Evolutionary conservation across 139 green algal genomes (phyloP), one percentile per base, ranked within the genome.

Genomic region (Micromonas pusilla): DNA sequence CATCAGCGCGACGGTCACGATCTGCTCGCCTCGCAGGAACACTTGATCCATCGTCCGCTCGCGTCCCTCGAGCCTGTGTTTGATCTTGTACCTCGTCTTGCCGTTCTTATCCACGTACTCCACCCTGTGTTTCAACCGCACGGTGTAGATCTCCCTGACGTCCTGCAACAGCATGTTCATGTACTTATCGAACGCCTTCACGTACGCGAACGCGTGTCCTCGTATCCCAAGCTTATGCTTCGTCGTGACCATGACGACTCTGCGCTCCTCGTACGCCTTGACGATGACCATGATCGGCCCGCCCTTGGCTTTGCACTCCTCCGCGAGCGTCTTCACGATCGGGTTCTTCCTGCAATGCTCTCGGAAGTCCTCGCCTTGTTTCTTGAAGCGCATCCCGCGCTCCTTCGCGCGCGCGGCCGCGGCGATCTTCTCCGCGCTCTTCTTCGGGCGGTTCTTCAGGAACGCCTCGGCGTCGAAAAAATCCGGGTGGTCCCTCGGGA

Each of bases 161-260:
- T 99, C 91, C 76, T 98, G 92, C 39, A 99, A 86, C 54, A 98
- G 95, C 94, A 99, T 99, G 86, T 99, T 99, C 0, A 99, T 95
- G 79, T 97, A 99, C 2, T 96, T 89, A 65, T 99, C 95, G 79
- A 99, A 98, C 45, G 45, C 45, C 45, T 57, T 57, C 45, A 57
- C 9, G 45, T 57, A 57, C 45, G 45, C 45, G 45, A 57, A 9
- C 9, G 45, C 45, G 45, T 23, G 9, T 9, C 45, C 45, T 9
- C 45, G 45, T 23, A 57, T 57, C 45, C 45, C 45, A 9, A 16
- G 16, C 9, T 16, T 9, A 16, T 57, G 45, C 9, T 16, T 9
- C 45, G 45, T 57, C 45, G 45, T 16, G 9, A 57, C 45, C 9
- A 9, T 9, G 16, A 57, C 16, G 9, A 9, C 9, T 16, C 45